These are phyloP conservation scores for Alternaria metachromatica DNA, from an alignment of 2,329 filamentous ascomycete species.

Conservation along the genomic window DNA sequence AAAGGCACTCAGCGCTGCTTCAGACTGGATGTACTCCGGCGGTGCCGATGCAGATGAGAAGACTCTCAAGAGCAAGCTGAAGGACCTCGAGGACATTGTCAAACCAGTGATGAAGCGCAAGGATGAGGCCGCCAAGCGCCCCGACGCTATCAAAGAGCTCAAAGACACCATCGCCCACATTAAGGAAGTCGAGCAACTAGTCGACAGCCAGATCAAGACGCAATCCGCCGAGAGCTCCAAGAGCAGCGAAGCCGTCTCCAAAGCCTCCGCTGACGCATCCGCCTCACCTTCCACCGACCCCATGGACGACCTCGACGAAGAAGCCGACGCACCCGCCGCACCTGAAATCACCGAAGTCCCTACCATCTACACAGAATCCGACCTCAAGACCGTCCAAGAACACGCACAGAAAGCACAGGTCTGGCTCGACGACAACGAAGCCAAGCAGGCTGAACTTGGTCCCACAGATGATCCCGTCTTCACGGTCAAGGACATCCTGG, in stretches of 20 bases:
- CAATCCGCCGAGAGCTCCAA: slow-evolving; percentile 62
- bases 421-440: slow-evolving; percentile 73
- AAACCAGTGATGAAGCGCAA: slow-evolving; percentile 77
- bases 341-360: slow-evolving; percentile 38
- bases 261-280: slow-evolving; percentile 53
- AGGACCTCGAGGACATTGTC: slow-evolving; percentile 78
- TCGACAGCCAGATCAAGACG: slow-evolving; percentile 76
- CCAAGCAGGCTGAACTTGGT: slow-evolving; percentile 64
- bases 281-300: slow-evolving; percentile 54
- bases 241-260: slow-evolving; percentile 43
- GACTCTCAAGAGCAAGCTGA: slow-evolving; percentile 76
- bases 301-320: slow-evolving; percentile 82
- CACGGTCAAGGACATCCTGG: slow-evolving; percentile 69
- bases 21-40: slow-evolving; percentile 91
- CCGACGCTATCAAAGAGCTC: slow-evolving; percentile 70
- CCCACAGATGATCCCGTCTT: slow-evolving; percentile 76
- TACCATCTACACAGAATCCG: slow-evolving; percentile 72
- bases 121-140: slow-evolving; percentile 74
- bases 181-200: slow-evolving; percentile 70
- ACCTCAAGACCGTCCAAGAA: slow-evolving; percentile 70
- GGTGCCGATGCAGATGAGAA: slow-evolving; percentile 77
- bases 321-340: slow-evolving; percentile 60
- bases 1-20: slow-evolving; percentile 70
- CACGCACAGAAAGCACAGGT: slow-evolving; percentile 67
- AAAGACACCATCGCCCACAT: slow-evolving; percentile 75